A percentile compares a stretch with the other conserved stretches of the same genome.
phyloP scores from a whole-genome alignment of 2,329 filamentous ascomycete species.

The Stemphylium lycopersici region DNA sequence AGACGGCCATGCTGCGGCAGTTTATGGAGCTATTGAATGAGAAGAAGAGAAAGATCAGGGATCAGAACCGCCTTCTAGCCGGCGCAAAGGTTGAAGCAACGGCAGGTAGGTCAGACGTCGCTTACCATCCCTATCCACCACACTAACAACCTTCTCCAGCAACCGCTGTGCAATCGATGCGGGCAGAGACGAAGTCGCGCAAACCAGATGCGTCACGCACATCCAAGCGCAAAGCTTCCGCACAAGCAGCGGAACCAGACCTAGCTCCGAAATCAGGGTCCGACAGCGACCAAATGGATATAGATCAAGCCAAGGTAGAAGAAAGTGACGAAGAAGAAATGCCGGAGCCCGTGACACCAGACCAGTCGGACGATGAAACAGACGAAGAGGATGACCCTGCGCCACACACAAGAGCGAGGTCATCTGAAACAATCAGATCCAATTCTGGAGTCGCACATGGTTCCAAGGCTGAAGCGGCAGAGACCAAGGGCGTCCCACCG shows the following conservation, averaged over 20 bases:
- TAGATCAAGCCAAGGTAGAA: slow-evolving; percentile 36
- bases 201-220: slow-evolving; percentile 43
- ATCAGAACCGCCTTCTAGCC: slow-evolving; percentile 70
- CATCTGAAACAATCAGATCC: slow-evolving; percentile 26
- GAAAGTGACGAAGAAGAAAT: slow-evolving; percentile 34
- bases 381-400: slow-evolving; percentile 39
- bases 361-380: slow-evolving; percentile 46
- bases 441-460: slow-evolving; percentile 22
- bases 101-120: slow-evolving; percentile 28
- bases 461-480: slow-evolving; percentile 18
- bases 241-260: slow-evolving; percentile 30
- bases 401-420: slow-evolving; percentile 14
- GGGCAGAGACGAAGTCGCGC: slow-evolving; percentile 33
- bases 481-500: slow-evolving; percentile 36
- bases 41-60: slow-evolving; percentile 79
- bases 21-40: slow-evolving; percentile 74
- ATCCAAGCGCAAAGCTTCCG: slow-evolving; percentile 45
- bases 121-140: background rate
- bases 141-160: slow-evolving; percentile 23
- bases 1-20: slow-evolving; percentile 70
- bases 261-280: slow-evolving; percentile 28
- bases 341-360: slow-evolving; percentile 38
- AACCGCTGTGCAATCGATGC: slow-evolving; percentile 33
- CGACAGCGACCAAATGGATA: slow-evolving; percentile 44
- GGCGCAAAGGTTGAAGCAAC: slow-evolving; percentile 56